Evolutionary conservation across 495 filamentous ascomycete genomes (phyloP).

Genomic region (Hyphodiscus hymeniophilus): DNA sequence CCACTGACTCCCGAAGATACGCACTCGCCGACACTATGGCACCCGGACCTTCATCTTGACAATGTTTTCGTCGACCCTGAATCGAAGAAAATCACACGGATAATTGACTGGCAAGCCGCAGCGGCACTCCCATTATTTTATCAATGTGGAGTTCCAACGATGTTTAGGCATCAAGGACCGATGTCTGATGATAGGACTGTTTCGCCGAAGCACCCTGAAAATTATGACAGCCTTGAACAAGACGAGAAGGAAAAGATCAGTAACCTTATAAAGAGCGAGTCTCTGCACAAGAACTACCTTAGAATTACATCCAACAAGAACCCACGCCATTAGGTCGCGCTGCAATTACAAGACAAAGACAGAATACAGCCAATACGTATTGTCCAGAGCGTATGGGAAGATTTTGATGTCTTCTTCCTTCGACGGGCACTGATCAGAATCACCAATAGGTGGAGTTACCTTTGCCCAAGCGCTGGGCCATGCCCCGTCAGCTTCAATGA

Average conservation of each 20-base stretch:
- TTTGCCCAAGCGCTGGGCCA: constrained; percentile 17
- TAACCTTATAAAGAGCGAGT: constrained; percentile 24
- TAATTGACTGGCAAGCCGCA: constrained; percentile 28
- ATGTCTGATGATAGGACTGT: constrained; percentile 23
- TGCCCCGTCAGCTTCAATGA: constrained; percentile 29
- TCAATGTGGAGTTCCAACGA: constrained; percentile 22
- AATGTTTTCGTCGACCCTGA: constrained; percentile 29
- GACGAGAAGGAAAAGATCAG: constrained; percentile 24
- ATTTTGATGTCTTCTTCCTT: constrained; percentile 29
- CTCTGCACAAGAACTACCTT: constrained; percentile 28
- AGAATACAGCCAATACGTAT: constrained; percentile 12
- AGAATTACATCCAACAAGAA: constrained; percentile 24
- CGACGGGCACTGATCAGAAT: constrained; percentile 26
- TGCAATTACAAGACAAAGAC: constrained; percentile 16
- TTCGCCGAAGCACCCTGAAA: constrained; percentile 22
- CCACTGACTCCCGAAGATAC: background rate
- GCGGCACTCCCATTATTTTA: constrained; percentile 16
- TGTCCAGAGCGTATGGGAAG: constrained; percentile 17
- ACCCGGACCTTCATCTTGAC: constrained; percentile 28
- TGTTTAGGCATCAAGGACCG: constrained; percentile 25
- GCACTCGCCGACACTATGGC: constrained; percentile 21
- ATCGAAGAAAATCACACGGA: constrained; percentile 23
- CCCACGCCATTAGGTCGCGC: constrained; percentile 26
- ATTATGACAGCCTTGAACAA: constrained; percentile 23
- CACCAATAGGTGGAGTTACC: constrained; percentile 22